Base-by-base conservation (phyloP, 768 basidiomycete species). In the Kwoniella sp. region DNA sequence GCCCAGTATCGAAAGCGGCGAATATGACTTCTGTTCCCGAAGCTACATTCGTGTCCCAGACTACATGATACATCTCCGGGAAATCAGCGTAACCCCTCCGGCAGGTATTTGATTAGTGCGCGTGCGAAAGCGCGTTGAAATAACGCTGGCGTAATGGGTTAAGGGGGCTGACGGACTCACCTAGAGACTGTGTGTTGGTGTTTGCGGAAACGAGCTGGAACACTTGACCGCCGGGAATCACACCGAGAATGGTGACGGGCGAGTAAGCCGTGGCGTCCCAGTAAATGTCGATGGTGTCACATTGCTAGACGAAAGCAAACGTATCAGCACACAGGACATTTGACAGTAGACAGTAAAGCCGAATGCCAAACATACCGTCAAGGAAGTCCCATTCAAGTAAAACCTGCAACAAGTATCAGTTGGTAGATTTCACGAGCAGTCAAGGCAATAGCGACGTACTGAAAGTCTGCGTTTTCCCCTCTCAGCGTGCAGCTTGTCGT, bases 171-270 rank as follows among this genome's bases (percentile, higher is more conserved):
- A 8, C n/a, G 26, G 52, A 51, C 70, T 65, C 31, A 71, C 70
- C 58, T 25, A 73, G 31, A 9, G 66, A 63, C 22, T 78, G 77
- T 15, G 83, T 83, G 2, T 56, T 55, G 1, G 84, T 82, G 37
- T 59, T 59, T 1, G 50, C 26, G 15, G 86, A 83, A 8, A 76
- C 62, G 13, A 90, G 68, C 22, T 82, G 64, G 60, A 88, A 82
- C 0, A 82, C 72, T 45, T 84, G 81, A 12, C 90, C 90, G 23
- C 84, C 85, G 34, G 89, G 89, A 60, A 91, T 86, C 30, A 87
- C 78, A 25, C 84, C 88, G 86, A 89, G 61, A 37, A 56, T 69
- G 20, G 57, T 65, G 38, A 67, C 75, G 15, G 75, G 73, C 8
- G 56, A 28, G 37, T 62, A 48, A 28, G 75, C 75, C 1, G 69